Evolutionary conservation across 2,329 filamentous ascomycete genomes (phyloP).

Genomic region (Penicillium sclerotigenum): DNA sequence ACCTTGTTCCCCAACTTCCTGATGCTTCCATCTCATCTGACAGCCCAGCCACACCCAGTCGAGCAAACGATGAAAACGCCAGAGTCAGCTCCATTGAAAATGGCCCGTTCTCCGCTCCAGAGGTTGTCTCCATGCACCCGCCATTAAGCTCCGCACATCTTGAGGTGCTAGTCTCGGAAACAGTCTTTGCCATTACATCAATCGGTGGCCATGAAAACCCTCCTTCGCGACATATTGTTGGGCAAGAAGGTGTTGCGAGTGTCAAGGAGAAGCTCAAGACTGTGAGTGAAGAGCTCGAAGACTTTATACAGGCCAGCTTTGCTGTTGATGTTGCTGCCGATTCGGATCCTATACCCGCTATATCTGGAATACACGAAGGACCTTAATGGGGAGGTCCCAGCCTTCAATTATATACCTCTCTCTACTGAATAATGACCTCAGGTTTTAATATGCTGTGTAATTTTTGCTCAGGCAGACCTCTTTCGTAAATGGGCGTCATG

Average conservation of each 20-base stretch:
- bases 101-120: constrained; percentile 38
- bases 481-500: not conserved
- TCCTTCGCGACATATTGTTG: constrained; percentile 89
- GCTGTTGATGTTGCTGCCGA: constrained; percentile 63
- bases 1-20: constrained; percentile 73
- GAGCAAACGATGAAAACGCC: constrained; percentile 18
- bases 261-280: constrained; percentile 97
- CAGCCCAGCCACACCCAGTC: not conserved
- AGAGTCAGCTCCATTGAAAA: constrained; percentile 28
- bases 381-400: constrained; percentile 11
- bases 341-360: constrained; percentile 24
- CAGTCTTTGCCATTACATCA: constrained; percentile 82
- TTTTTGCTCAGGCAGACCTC: not conserved
- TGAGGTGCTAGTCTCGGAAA: constrained; percentile 77
- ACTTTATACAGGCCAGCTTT: constrained; percentile 86
- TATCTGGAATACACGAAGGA: constrained; percentile 5
- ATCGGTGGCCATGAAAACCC: constrained; percentile 97
- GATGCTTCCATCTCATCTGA: constrained; percentile 36
- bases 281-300: constrained; percentile 91
- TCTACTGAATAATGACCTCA: not conserved
- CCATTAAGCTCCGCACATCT: constrained; percentile 65
- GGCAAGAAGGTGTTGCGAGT: constrained; percentile 77
- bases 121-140: constrained; percentile 68
- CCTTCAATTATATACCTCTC: not conserved
- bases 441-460: not conserved